Conservation (phyloP, 2,329 filamentous ascomycete species). For the Fusarium piperis region DNA sequence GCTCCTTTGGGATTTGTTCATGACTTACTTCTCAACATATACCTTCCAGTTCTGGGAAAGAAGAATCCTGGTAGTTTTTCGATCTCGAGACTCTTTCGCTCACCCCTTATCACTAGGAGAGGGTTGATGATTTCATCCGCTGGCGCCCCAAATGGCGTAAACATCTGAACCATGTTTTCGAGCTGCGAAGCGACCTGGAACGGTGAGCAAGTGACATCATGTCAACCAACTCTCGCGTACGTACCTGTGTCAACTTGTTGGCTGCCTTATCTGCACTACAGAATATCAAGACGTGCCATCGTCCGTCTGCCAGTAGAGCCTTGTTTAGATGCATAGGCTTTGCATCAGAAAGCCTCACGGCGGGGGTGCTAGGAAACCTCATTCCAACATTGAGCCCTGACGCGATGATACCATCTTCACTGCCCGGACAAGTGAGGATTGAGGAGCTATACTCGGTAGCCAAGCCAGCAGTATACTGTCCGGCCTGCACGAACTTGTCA, state of each 20-base stretch:
- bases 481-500: constrained; percentile 31
- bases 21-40: background rate
- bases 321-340: constrained; percentile 28
- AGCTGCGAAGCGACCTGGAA: background rate
- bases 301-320: constrained; percentile 23
- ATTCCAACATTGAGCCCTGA: constrained; percentile 21
- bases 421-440: background rate
- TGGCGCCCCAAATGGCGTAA: background rate
- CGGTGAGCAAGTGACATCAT: background rate
- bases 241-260: background rate
- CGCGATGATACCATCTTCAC: background rate
- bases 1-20: too few species aligned
- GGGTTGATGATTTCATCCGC: constrained; percentile 8
- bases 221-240: rapidly evolving
- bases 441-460: constrained; percentile 25
- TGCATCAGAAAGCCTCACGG: constrained; percentile 30
- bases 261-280: background rate
- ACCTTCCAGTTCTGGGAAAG: constrained; percentile 16
- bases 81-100: constrained; percentile 9
- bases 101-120: constrained; percentile 1
- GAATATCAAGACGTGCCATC: constrained; percentile 36
- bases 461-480: constrained; percentile 33
- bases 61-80: constrained; percentile 19
- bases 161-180: background rate
- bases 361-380: constrained; percentile 31